These are phyloP conservation scores for Pseudogymnoascus sp. DNA, from an alignment of 2,329 filamentous ascomycete genomes.

Conservation along the genomic window DNA sequence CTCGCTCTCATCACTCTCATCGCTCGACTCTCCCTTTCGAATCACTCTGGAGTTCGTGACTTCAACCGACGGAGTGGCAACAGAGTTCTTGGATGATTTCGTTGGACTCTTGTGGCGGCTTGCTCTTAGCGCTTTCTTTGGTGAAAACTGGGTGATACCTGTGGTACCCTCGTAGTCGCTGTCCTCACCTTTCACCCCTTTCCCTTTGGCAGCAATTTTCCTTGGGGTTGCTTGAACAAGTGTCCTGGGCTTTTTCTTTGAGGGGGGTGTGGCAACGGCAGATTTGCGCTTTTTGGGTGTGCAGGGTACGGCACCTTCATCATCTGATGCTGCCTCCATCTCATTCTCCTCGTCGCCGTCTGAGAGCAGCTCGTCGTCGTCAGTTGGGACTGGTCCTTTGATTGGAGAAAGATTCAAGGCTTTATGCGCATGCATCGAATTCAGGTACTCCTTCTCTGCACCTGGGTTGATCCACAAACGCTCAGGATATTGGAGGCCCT, in stretches of 20 bases:
- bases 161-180: background rate
- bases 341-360: background rate
- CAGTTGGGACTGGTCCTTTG: background rate
- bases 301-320: background rate
- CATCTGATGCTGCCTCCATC: background rate
- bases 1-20: background rate
- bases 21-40: background rate
- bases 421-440: background rate
- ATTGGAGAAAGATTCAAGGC: background rate
- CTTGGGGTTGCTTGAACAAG: background rate
- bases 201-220: background rate
- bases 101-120: background rate
- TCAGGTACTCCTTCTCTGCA: background rate
- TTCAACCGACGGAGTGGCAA: background rate
- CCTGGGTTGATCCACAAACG: background rate
- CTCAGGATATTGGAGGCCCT: background rate
- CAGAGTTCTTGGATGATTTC: background rate
- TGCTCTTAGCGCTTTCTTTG: background rate
- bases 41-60: background rate
- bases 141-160: background rate
- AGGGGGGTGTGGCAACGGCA: background rate
- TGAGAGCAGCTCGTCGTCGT: background rate
- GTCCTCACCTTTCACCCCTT: background rate
- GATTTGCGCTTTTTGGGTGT: background rate
- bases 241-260: background rate